Conservation (phyloP, 2,329 filamentous ascomycete genomes). For the Dissoconium aciculare region DNA sequence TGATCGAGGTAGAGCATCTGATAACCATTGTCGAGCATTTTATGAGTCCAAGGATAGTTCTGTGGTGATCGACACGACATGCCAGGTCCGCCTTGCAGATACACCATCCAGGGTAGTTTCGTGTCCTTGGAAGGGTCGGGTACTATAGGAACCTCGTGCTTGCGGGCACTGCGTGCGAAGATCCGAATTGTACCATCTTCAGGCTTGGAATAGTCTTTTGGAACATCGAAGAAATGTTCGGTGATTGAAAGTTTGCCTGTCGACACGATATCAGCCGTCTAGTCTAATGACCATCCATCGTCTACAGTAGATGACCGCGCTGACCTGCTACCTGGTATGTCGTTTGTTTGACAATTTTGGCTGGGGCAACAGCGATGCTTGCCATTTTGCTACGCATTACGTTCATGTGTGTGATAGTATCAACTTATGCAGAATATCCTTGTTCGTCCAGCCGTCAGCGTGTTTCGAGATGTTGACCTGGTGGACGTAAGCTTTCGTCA, state of each 20-base stretch:
- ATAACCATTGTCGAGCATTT: constrained; percentile 64
- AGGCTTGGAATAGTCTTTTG: constrained; percentile 58
- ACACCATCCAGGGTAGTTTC: constrained; percentile 49
- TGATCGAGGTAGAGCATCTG: constrained; percentile 78
- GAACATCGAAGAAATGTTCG: constrained; percentile 77
- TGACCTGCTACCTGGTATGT: constrained; percentile 32
- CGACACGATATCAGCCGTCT: too few species aligned
- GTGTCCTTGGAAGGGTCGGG: constrained; percentile 33
- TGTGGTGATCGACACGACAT: constrained; percentile 63
- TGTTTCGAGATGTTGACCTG: neutral
- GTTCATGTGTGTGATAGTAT: too few species aligned
- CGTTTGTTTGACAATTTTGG: constrained; percentile 33
- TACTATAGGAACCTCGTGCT: constrained; percentile 42
- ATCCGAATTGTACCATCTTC: constrained; percentile 49
- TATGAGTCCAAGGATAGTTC: constrained; percentile 53
- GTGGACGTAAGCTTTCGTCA: neutral
- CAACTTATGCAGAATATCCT: too few species aligned
- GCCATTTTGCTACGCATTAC: constrained; percentile 17
- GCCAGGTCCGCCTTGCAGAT: constrained; percentile 75
- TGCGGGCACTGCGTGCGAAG: constrained; percentile 61
- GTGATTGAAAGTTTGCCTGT: constrained; percentile 60
- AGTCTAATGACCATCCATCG: too few species aligned
- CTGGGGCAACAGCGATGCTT: constrained; percentile 25
- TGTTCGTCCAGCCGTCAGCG: too few species aligned
- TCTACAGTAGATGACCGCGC: too few species aligned